Conservation (phyloP, 2,329 filamentous ascomycete genomes). For the Claviceps citrina region DNA sequence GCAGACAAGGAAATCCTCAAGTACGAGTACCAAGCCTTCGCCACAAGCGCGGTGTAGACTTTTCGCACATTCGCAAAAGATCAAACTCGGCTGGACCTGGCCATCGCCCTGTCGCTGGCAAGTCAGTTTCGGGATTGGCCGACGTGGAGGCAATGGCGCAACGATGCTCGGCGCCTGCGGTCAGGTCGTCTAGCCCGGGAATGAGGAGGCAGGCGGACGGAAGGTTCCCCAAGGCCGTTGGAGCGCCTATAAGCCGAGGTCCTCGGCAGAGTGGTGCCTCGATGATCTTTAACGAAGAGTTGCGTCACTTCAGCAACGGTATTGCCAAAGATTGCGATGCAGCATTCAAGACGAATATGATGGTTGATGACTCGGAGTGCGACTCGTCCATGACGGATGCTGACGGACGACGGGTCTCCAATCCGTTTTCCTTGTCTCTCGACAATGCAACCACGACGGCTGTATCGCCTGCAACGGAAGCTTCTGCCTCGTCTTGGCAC, state of each 20-base stretch:
- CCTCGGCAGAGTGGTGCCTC: slow-evolving; percentile 13
- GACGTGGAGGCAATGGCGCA: slow-evolving; percentile 10
- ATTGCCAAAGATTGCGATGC: slow-evolving; percentile 85
- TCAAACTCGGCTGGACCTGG: slow-evolving; percentile 17
- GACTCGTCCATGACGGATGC: slow-evolving; percentile 19
- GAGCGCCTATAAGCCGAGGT: slow-evolving; percentile 7
- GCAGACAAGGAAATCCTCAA: slow-evolving; percentile 25
- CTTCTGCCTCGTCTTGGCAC: slow-evolving; percentile 26
- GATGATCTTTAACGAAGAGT: slow-evolving; percentile 50
- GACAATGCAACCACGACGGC: slow-evolving; percentile 16
- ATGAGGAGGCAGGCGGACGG: slow-evolving; percentile 13
- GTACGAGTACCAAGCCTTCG: slow-evolving; percentile 27
- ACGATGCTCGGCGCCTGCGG: slow-evolving; percentile 8
- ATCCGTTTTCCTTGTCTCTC: slow-evolving; percentile 28
- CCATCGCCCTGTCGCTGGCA: slow-evolving; percentile 2
- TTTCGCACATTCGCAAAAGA: slow-evolving; percentile 32
- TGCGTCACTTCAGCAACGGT: slow-evolving; percentile 68
- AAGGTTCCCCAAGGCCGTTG: slow-evolving; percentile 13
- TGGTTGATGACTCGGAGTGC: slow-evolving; percentile 22
- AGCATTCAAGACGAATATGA: slow-evolving; percentile 60
- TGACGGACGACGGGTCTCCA: slow-evolving; percentile 20
- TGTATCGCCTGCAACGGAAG: slow-evolving; percentile 16
- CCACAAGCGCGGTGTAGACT: slow-evolving; percentile 39
- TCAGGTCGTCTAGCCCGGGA: slow-evolving; percentile 17
- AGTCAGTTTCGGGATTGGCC: slow-evolving; percentile 8